Evolutionary conservation across 495 filamentous ascomycete species (phyloP), one percentile per base, ranked within the genome.

Genomic region (Tuber melanosporum): DNA sequence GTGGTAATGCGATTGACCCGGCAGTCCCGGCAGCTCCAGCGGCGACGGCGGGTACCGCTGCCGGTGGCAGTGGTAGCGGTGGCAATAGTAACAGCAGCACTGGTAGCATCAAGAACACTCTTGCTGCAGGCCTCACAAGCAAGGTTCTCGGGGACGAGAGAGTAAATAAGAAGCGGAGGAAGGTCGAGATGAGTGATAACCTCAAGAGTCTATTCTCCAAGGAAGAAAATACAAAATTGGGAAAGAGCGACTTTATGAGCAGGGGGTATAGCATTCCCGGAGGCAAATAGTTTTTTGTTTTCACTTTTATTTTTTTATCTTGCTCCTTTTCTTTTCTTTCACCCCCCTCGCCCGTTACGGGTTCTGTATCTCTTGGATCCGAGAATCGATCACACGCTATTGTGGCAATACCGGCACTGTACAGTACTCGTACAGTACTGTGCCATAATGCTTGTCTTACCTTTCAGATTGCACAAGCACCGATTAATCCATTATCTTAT

Each of bases 121-220:
- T 92, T 22, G 95, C 95, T 9, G 94, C 95, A 0, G 91, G 89
- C 17, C 84, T 98, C 36, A 96, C 95, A 9, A 92, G 91, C 0
- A 93, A 89, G 78, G 94, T 99, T 0, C 83, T 97, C 14, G 91
- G 91, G 14, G 95, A 98, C 77, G 92, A 97, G 83, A 91, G 93
- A 71, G 90, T 91, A 81, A 89, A 88, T 77, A 92, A 93, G 71
- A 97, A 96, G 84, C 86, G 91, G 76, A 88, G 93, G 70, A 97
- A 93, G 83, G 80, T 93, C 77, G 88, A 87, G 76, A 83, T 86
- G 71, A 94, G 90, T 84, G 90, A 91, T 62, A 94, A 90, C 80
- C 74, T 94, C 52, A 89, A 91, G 78, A 92, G 88, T 78, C 84
- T 94, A 43, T 94, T 92, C 2, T 84, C 83, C 42, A 85, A 86